A percentile compares a stretch with the other conserved stretches of the same genome.
Conservation (phyloP, 2,329 filamentous ascomycete genomes). For the Grosmannia huntii region DNA sequence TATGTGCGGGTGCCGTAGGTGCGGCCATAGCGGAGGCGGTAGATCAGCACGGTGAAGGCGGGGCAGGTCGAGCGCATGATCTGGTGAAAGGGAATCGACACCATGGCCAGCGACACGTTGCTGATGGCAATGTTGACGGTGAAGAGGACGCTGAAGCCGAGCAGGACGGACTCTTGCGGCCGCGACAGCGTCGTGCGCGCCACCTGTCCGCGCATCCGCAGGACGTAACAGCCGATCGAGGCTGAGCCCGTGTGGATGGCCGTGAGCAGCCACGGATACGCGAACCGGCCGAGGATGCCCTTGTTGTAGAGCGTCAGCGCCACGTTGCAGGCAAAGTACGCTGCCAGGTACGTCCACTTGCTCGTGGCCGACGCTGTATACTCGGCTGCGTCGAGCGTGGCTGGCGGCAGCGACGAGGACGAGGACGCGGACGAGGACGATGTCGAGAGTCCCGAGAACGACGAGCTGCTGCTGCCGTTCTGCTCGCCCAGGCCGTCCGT, state of each 20-base stretch:
- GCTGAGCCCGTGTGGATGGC: slow-evolving; percentile 14
- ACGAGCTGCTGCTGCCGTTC: not conserved
- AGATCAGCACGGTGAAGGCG: slow-evolving; percentile 49
- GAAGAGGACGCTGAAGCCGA: slow-evolving; percentile 12
- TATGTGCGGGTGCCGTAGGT: slow-evolving; percentile 44
- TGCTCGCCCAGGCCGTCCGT: not conserved
- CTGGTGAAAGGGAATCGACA: slow-evolving; percentile 52
- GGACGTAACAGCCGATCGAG: slow-evolving; percentile 11
- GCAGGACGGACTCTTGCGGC: slow-evolving; percentile 9
- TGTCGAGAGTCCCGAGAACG: not conserved
- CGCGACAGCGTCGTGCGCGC: slow-evolving; percentile 5
- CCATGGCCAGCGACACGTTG: slow-evolving; percentile 14
- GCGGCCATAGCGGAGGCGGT: slow-evolving; percentile 40
- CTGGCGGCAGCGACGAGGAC: not conserved
- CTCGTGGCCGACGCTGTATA: slow-evolving; percentile 15
- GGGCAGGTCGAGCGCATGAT: slow-evolving; percentile 49
- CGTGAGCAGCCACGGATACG: slow-evolving; percentile 14
- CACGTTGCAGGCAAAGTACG: slow-evolving; percentile 15
- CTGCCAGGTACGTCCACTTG: slow-evolving; percentile 14
- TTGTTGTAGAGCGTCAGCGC: slow-evolving; percentile 15
- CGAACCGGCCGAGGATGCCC: slow-evolving; percentile 11
- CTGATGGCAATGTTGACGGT: slow-evolving; percentile 15
- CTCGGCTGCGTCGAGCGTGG: slow-evolving; percentile 15
- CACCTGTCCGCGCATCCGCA: slow-evolving; percentile 10
- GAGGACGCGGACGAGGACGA: not conserved